Base-by-base conservation (phyloP, 2,329 filamentous ascomycete genomes). In the Cladosporium sp. region DNA sequence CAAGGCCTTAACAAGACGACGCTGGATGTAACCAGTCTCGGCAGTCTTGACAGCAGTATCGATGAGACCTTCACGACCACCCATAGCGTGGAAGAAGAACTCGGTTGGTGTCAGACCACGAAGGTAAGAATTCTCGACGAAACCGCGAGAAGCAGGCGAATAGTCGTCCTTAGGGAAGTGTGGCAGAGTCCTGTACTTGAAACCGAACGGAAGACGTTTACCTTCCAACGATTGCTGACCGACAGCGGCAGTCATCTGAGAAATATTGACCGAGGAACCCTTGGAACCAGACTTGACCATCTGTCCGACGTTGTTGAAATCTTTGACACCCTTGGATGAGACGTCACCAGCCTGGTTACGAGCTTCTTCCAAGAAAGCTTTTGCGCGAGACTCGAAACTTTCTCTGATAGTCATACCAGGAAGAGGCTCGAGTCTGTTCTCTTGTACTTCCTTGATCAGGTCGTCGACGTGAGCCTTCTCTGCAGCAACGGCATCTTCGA, bases 41-140 rank as follows among this genome's bases (percentile, higher is more conserved):
- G 94, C 94, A 64, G 94, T 99, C 83, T 99, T 99, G 77, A 99
- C 95, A 64, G 94, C 94, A 53, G 94, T 99, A 82, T 99, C 94
- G 67, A 99, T 99, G 56, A 99, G 82, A 96, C 94, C 94, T 77
- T 99, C 94, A 80, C 94, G 87, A 91, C 94, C 94, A 81, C 94
- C 94, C 94, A 99, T 99, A 71, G 94, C 94, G 83, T 99, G 94
- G 83, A 99, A 99, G 80, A 97, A 99, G 78, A 99, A 99, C 67
- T 99, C 94, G 0, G 90, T 88, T 0, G 94, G 94, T 0, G 95
- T 99, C 59, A 99, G 78, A 57, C 94, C 94, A 79, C 94, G 90
- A 12, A 99, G 84, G 68, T 99, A 99, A 0, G 94, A 99, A 77
- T 99, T 99, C 75, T 99, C 94, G 19, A 99, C 94, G 70, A 99